phyloP scores from a whole-genome alignment of 2,329 filamentous ascomycete genomes.

The Drechslerella coelobrocha region DNA sequence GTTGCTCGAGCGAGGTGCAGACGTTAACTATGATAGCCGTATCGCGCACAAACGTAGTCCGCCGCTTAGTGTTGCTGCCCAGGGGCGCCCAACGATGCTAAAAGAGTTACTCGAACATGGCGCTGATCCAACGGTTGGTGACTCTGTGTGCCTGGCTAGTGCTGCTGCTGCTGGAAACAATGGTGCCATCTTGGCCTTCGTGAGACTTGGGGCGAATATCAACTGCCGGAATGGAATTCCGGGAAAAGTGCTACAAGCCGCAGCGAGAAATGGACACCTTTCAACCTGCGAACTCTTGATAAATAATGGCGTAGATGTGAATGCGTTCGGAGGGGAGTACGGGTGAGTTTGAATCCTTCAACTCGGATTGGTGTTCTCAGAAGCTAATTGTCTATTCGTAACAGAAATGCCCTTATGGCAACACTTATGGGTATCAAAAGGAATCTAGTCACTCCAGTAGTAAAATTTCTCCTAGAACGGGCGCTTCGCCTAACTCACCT shows the following conservation, averaged over 20 bases:
- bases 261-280: conserved; percentile 9
- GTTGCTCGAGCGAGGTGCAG: conserved; percentile 9
- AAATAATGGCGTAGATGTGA: conserved; percentile 8
- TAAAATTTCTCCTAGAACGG: conserved; percentile 13
- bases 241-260: conserved; percentile 7
- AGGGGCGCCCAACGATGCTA: conserved; percentile 5
- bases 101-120: conserved; percentile 10
- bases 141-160: conserved; percentile 13
- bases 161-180: conserved; percentile 8
- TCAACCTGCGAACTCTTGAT: conserved; percentile 14
- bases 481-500: conserved; percentile 14
- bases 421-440: neutral
- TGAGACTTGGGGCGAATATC: conserved; percentile 7
- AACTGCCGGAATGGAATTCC: conserved; percentile 15
- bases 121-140: conserved; percentile 7
- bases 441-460: conserved; percentile 10
- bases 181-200: conserved; percentile 4
- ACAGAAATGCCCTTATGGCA: conserved; percentile 24
- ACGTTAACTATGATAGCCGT: conserved; percentile 12
- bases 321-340: conserved; percentile 22
- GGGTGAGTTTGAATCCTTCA: conserved; percentile 1
- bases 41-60: neutral
- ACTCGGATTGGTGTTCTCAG: neutral
- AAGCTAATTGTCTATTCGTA: neutral
- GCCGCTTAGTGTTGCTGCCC: conserved; percentile 6